These are phyloP conservation scores for Hypoxylon intermedium DNA, from an alignment of 495 filamentous ascomycete species.

Conservation along the genomic window DNA sequence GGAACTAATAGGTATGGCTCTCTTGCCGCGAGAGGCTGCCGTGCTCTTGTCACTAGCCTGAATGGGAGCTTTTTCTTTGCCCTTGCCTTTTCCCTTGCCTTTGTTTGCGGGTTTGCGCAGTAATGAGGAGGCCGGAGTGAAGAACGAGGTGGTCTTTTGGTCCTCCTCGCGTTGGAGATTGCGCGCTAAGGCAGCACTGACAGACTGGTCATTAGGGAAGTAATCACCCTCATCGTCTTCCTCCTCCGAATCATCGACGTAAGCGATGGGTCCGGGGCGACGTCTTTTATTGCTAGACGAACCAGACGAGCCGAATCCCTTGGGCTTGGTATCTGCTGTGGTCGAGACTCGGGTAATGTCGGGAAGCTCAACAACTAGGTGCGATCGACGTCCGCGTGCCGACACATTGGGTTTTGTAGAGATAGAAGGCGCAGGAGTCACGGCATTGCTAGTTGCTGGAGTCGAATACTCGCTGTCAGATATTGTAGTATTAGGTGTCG, in stretches of 20 bases:
- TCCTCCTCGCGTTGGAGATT: conserved; percentile 49
- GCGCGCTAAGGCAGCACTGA: conserved; percentile 47
- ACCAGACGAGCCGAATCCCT: conserved; percentile 12
- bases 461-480: conserved; percentile 72
- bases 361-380: conserved; percentile 26
- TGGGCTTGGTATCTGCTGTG: conserved; percentile 25
- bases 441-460: conserved; percentile 74
- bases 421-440: conserved; percentile 58
- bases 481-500: conserved; percentile 50
- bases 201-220: conserved; percentile 35
- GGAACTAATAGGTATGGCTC: not conserved
- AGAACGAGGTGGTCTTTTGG: not conserved
- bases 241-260: conserved; percentile 40
- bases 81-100: too few species aligned
- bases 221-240: conserved; percentile 42
- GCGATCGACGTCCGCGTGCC: not conserved
- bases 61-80: not conserved
- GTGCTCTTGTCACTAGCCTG: not conserved
- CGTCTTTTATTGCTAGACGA: conserved; percentile 6
- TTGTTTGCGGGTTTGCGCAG: not conserved
- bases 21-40: not conserved
- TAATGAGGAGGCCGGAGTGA: not conserved
- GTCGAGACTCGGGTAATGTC: not conserved
- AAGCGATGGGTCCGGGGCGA: conserved; percentile 5
- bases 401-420: conserved; percentile 21